Conservation (phyloP, 371 early-diverging fungal genomes). For the Nematocida homosporus region DNA sequence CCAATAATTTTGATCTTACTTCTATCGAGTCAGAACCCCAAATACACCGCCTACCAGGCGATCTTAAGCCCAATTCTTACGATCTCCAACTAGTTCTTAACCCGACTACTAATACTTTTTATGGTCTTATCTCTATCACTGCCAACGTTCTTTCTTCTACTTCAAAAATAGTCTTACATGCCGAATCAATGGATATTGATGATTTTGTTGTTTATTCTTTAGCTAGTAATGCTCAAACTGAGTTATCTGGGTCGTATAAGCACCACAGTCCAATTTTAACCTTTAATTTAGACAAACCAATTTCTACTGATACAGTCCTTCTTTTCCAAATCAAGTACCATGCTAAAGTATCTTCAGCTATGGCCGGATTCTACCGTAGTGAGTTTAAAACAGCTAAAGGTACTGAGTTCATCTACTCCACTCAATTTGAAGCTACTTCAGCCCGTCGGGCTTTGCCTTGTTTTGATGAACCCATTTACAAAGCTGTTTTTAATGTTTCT, state of each 20-base stretch:
- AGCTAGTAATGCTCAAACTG: no score
- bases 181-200: slow-evolving; percentile 2
- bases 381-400: slow-evolving; percentile 18
- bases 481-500: slow-evolving; percentile 80
- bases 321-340: slow-evolving; percentile 30
- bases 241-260: not conserved
- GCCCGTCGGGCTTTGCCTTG: slow-evolving; percentile 83
- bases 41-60: slow-evolving; percentile 11
- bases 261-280: not conserved
- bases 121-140: slow-evolving; percentile 2
- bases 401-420: slow-evolving; percentile 63
- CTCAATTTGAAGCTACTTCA: slow-evolving; percentile 84
- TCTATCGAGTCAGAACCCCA: no score
- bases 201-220: not conserved
- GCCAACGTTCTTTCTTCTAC: slow-evolving; percentile 10
- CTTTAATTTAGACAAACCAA: not conserved
- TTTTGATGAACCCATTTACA: slow-evolving; percentile 79
- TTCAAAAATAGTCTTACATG: slow-evolving; percentile 10
- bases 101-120: slow-evolving; percentile 9
- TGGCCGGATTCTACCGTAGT: slow-evolving; percentile 65
- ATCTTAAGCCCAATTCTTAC: slow-evolving; percentile 29
- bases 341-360: slow-evolving; percentile 34
- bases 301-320: not conserved
- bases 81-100: slow-evolving; percentile 16
- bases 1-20: no score